These are phyloP conservation scores for Leccinum imitatum DNA, from an alignment of 768 basidiomycete species.

Conservation along the genomic window DNA sequence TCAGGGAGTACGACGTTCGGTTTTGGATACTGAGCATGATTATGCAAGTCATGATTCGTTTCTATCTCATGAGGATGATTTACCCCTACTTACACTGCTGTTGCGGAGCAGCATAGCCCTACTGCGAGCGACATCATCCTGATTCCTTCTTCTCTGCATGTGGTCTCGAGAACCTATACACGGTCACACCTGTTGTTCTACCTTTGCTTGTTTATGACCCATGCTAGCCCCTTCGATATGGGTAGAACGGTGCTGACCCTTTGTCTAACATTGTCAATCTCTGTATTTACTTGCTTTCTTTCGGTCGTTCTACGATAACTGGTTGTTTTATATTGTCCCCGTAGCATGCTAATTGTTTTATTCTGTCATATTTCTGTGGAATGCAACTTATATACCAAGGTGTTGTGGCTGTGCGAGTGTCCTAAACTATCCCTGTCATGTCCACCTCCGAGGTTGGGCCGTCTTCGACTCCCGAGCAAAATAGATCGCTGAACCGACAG, in stretches of 20 bases:
- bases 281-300: conserved; percentile 13
- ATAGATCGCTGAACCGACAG: conserved; percentile 71
- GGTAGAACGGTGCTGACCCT: conserved; percentile 10
- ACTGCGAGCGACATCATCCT: conserved; percentile 13
- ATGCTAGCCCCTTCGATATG: conserved; percentile 25
- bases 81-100: conserved; percentile 12
- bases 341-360: conserved; percentile 6
- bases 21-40: conserved; percentile 20
- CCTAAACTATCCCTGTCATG: conserved; percentile 25
- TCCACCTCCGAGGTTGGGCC: conserved; percentile 30
- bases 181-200: conserved; percentile 15
- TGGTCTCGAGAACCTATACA: conserved; percentile 26
- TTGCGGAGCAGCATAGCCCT: conserved; percentile 13
- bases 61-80: conserved; percentile 9
- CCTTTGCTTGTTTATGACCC: conserved; percentile 23
- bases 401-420: conserved; percentile 18
- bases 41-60: conserved; percentile 17
- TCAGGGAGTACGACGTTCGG: conserved; percentile 28
- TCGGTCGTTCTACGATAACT: conserved; percentile 13
- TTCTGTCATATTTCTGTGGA: conserved; percentile 15
- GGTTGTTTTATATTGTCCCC: conserved; percentile 17
- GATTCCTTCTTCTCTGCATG: conserved; percentile 9
- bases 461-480: conserved; percentile 25
- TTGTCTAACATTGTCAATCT: conserved; percentile 7
- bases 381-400: not conserved